Conservation (phyloP, 2,329 filamentous ascomycete genomes). For the Phyllosticta citriasiana region DNA sequence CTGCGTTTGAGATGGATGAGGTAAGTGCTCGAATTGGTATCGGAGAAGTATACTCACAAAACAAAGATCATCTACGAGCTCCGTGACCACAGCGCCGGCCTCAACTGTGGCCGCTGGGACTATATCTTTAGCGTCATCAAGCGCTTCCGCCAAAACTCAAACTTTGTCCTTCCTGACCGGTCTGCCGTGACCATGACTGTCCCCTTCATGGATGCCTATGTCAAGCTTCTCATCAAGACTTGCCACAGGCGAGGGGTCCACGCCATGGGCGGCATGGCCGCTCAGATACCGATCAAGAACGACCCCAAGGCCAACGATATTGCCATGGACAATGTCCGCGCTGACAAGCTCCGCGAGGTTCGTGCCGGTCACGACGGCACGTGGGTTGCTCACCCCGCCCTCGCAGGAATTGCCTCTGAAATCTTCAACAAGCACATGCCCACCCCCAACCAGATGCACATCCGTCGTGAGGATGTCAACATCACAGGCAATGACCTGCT, state of each 20-base stretch:
- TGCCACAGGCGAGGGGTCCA: conserved; percentile 96
- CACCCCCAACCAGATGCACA: conserved; percentile 90
- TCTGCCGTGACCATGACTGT: conserved; percentile 92
- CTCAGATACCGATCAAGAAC: conserved; percentile 97
- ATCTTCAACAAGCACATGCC: conserved; percentile 99
- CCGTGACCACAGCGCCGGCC: conserved; percentile 85
- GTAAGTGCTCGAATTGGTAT: conserved; percentile 19
- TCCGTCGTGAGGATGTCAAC: conserved; percentile 79
- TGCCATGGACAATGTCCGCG: conserved; percentile 86
- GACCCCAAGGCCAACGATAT: conserved; percentile 82
- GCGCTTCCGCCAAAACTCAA: conserved; percentile 91
- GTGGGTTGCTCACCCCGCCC: conserved; percentile 93
- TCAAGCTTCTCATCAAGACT: conserved; percentile 95
- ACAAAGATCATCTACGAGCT: conserved; percentile 89
- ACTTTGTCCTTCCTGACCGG: conserved; percentile 89
- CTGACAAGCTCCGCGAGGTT: conserved; percentile 93
- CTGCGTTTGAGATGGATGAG: conserved; percentile 99
- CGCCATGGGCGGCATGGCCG: conserved; percentile 97
- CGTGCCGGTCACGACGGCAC: conserved; percentile 92
- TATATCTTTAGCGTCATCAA: conserved; percentile 99
- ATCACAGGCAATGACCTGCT: conserved; percentile 83
- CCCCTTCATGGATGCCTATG: conserved; percentile 96
- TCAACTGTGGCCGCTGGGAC: conserved; percentile 98
- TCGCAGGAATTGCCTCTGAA: conserved; percentile 78
- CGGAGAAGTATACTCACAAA: background rate